Percentiles rank a stretch among this genome's conserved stretches.
Evolutionary conservation across 2,329 filamentous ascomycete species (phyloP).

Genomic region (Alternaria incomplexa): DNA sequence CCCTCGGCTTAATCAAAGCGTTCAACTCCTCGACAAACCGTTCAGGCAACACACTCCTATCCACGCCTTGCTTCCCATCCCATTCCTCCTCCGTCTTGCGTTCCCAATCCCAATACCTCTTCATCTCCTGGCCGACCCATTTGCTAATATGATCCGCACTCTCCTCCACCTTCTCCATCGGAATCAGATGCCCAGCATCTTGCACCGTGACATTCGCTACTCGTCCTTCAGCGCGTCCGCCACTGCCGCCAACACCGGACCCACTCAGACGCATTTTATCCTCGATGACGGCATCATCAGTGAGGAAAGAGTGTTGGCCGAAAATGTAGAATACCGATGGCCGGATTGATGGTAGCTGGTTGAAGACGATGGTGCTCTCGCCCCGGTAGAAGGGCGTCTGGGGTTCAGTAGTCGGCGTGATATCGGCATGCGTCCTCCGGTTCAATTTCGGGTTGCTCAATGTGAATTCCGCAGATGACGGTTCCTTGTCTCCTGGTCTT

Average conservation of each 20-base stretch:
- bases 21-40: conserved; percentile 41
- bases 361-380: conserved; percentile 65
- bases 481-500: conserved; percentile 54
- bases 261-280: conserved; percentile 71
- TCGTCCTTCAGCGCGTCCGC: conserved; percentile 67
- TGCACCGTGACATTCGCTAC: conserved; percentile 71
- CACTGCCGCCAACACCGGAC: conserved; percentile 69
- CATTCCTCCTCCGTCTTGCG: conserved; percentile 41
- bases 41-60: conserved; percentile 35
- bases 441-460: conserved; percentile 42
- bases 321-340: conserved; percentile 74
- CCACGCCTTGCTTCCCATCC: conserved; percentile 34
- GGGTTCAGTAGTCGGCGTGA: conserved; percentile 37
- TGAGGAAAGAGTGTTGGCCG: conserved; percentile 59
- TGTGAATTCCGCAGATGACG: conserved; percentile 36
- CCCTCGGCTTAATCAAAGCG: conserved; percentile 18
- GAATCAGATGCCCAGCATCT: conserved; percentile 77
- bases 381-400: conserved; percentile 69
- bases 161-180: conserved; percentile 75
- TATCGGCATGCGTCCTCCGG: conserved; percentile 52
- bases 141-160: conserved; percentile 63
- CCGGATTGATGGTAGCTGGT: conserved; percentile 64
- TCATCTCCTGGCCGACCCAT: conserved; percentile 50
- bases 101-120: conserved; percentile 46
- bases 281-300: conserved; percentile 56